phyloP scores from a whole-genome alignment of 257 asterid genomes.

The Anisodus tanguticus region DNA sequence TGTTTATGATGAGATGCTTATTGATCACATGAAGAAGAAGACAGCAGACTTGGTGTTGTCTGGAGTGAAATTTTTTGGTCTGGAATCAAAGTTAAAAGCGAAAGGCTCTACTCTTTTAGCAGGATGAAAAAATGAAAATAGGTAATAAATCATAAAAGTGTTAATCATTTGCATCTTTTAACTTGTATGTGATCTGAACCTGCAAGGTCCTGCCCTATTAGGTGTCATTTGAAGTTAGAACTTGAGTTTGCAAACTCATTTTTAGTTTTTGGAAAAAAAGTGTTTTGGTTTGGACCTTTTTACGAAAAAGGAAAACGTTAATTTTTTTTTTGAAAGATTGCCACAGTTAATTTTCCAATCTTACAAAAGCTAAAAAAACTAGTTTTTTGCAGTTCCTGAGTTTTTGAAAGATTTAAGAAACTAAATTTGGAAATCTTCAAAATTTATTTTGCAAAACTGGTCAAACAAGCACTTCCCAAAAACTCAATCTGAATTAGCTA shows the following conservation, averaged over 20 bases:
- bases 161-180: neutral
- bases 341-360: neutral
- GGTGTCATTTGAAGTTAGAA: no score
- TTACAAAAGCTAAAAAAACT: neutral
- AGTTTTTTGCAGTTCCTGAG: neutral
- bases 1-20: constrained; percentile 75
- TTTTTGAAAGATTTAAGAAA: neutral
- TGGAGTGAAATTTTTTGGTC: constrained; percentile 84
- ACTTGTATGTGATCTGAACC: neutral
- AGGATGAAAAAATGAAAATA: constrained; percentile 41
- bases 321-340: neutral
- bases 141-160: constrained; percentile 23
- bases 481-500: neutral
- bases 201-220: no score
- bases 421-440: neutral
- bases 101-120: constrained; percentile 65
- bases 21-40: constrained; percentile 85
- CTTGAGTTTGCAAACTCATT: neutral
- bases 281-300: neutral
- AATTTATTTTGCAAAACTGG: neutral
- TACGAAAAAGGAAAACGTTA: neutral
- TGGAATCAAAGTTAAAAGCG: constrained; percentile 72
- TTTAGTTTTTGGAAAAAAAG: neutral
- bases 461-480: neutral
- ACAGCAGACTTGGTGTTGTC: constrained; percentile 80